A percentile compares a stretch with the other conserved stretches of the same genome.
Conservation (phyloP, 2,329 filamentous ascomycete species). For the Hyphodiscus sp. region DNA sequence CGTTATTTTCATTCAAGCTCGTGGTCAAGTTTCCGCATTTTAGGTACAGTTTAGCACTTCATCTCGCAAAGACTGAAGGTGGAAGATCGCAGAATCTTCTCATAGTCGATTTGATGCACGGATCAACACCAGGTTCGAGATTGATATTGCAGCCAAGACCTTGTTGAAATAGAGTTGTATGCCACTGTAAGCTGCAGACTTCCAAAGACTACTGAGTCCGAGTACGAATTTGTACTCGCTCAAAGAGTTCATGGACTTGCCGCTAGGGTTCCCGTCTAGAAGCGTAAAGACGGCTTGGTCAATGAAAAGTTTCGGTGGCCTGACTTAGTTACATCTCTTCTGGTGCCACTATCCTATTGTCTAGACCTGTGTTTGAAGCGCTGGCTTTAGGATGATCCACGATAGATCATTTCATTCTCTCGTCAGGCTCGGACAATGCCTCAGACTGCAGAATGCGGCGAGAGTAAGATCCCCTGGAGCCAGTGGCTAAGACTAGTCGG, state of each 20-base stretch:
- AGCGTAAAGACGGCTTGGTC: background rate
- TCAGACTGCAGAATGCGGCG: background rate
- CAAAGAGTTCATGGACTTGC: background rate
- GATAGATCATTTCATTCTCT: background rate
- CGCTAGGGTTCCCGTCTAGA: background rate
- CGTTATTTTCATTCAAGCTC: background rate
- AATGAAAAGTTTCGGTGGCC: background rate
- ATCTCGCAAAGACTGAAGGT: no score
- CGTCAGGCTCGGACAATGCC: background rate
- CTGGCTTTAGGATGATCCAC: background rate
- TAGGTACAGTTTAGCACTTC: no score
- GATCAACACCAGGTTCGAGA: background rate
- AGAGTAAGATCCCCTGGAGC: background rate
- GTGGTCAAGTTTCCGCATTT: no score
- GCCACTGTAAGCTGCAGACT: background rate
- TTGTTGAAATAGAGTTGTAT: background rate
- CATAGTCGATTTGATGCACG: background rate
- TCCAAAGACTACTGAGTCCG: background rate
- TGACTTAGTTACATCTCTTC: no score
- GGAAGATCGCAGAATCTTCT: no score
- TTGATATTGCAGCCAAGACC: background rate
- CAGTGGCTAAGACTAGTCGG: background rate
- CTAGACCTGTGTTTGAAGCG: no score
- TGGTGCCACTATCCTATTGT: no score
- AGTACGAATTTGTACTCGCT: background rate